Base-by-base conservation (phyloP, 257 asterid genomes). In the Thymus quinquecostatus region DNA sequence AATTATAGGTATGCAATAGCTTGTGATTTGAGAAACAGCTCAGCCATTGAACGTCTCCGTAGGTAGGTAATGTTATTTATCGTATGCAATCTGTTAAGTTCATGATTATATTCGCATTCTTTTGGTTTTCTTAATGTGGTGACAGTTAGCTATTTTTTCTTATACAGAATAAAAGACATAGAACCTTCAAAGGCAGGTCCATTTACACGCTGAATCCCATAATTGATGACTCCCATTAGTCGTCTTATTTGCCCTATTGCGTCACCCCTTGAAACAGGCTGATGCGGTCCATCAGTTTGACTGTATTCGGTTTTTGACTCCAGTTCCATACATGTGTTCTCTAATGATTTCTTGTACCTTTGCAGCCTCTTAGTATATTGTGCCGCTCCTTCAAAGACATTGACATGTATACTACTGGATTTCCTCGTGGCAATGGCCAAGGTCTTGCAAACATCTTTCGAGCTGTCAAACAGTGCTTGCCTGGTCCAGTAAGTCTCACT, bases 401-500 rank as follows among this genome's bases (percentile, higher is more conserved):
- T 48, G 98, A 93, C 78, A 86, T 83, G 44, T 93, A 91, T 73
- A 93, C 97, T 3, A 91, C 95, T 38, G 98, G 98, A 77, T 93
- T 93, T 75, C 96, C 96, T 69, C 82, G 89, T 66, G 96, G 96
- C 68, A 84, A 87, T 69, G 83, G 69, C 77, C 86, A 85, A 45
- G 97, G 98, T 62, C 81, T 76, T 72, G 64, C 87, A 27, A 78
- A 85, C 81, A 80, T 87, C 65, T 93, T 93, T 71, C 89, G 96
- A 83, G 92, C 90, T 41, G 97, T 85, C 66, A 89, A 87, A 57
- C 91, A 85, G 64, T 91, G 96, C 86, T 83, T 93, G 44, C 97
- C 97, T 66, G 96, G 98, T 70, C 96, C 98, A 28, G 96, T 88
- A 80, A 89, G 96, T 83, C 10, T 55, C 44, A 43, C 67, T 63